Evolutionary conservation across 192 early-diverging fungal genomes (phyloP).

Genomic region (Coemansia sp.): DNA sequence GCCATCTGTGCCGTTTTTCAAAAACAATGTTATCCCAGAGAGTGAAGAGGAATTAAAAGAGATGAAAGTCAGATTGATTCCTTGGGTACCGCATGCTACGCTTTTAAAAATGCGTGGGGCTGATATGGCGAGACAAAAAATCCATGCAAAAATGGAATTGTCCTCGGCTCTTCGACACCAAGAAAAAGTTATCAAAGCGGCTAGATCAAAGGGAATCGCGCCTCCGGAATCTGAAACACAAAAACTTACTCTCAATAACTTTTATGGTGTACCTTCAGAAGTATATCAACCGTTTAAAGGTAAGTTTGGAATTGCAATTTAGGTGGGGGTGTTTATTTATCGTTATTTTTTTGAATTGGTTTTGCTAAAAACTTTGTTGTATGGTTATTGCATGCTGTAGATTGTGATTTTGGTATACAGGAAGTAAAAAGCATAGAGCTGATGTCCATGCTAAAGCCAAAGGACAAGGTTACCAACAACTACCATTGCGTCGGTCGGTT

Average conservation of each 20-base stretch:
- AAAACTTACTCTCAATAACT: constrained; percentile 10
- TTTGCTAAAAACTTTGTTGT: not conserved
- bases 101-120: constrained; percentile 9
- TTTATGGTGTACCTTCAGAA: constrained; percentile 6
- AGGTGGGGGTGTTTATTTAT: not conserved
- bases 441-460: constrained; percentile 3
- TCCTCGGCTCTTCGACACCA: too few relatives aligned
- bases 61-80: not conserved
- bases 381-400: not conserved
- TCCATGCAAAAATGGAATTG: too few relatives aligned
- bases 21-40: constrained; percentile 4
- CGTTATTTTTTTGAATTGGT: not conserved
- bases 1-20: constrained; percentile 1
- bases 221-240: not conserved
- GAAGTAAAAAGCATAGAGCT: not conserved
- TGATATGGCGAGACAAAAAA: constrained; percentile 3
- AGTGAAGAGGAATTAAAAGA: not conserved
- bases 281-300: constrained; percentile 4
- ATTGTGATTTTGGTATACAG: constrained; percentile 2
- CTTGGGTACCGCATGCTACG: constrained; percentile 9
- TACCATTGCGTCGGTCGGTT: not conserved
- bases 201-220: too few relatives aligned
- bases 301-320: constrained; percentile 1
- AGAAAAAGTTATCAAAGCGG: too few relatives aligned
- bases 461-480: constrained; percentile 4